Percentiles rank a stretch among this genome's conserved stretches.
phyloP scores from a whole-genome alignment of 140 eudicot genomes.

The Stevia rebaudiana region DNA sequence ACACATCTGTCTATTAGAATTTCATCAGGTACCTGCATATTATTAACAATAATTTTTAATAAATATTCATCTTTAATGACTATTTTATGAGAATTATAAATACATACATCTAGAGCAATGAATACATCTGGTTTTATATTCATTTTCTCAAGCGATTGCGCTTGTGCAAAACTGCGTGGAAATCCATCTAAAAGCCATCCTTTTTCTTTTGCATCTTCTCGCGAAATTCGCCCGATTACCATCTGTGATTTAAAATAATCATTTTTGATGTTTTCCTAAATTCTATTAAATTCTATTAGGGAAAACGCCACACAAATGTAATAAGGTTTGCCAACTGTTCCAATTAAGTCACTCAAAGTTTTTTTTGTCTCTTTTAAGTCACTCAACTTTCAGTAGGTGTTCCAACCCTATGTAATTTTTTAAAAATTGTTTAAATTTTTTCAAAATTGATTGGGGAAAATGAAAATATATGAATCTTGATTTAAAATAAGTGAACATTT shows the following conservation, averaged over 20 bases:
- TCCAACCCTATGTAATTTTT: too few relatives aligned
- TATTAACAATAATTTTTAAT: background rate
- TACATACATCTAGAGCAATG: conserved; percentile 69
- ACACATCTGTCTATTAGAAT: conserved; percentile 89
- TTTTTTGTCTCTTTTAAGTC: too few relatives aligned
- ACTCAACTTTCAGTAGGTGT: too few relatives aligned
- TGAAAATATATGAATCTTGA: too few relatives aligned
- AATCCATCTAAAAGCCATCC: conserved; percentile 98
- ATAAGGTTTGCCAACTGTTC: too few relatives aligned
- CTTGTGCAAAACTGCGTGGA: conserved; percentile 86
- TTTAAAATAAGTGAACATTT: too few relatives aligned
- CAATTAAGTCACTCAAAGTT: too few relatives aligned
- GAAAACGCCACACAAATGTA: too few relatives aligned
- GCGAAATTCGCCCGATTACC: conserved; percentile 77
- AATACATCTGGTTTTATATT: conserved; percentile 80
- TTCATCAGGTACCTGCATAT: conserved; percentile 90
- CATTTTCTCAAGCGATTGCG: conserved; percentile 76
- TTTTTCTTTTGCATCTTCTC: conserved; percentile 70
- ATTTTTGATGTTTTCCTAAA: background rate
- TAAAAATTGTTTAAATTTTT: too few relatives aligned
- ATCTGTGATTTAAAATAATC: conserved; percentile 40
- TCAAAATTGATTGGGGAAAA: too few relatives aligned
- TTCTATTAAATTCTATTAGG: too few relatives aligned
- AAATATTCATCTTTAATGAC: background rate
- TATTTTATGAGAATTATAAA: background rate